Percentiles rank a stretch among this genome's conserved stretches.
Conservation (phyloP, 2,329 filamentous ascomycete genomes). For the Grosmannia clavigera region DNA sequence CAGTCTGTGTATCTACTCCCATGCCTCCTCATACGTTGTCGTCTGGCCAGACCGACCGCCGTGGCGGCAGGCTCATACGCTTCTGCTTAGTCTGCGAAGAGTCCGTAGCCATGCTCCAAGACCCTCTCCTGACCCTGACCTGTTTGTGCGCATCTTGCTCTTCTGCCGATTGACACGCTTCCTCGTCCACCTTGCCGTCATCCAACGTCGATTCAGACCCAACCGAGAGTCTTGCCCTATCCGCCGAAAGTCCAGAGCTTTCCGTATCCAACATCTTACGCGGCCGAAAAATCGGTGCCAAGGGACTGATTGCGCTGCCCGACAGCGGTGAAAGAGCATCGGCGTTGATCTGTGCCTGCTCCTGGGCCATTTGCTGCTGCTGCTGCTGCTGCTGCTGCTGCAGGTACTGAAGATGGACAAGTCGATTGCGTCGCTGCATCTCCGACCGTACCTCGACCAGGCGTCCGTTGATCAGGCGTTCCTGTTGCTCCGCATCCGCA, state of each 20-base stretch:
- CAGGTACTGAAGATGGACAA: constrained; percentile 19
- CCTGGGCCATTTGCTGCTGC: not conserved
- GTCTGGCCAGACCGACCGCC: constrained; percentile 17
- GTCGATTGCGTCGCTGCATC: constrained; percentile 30
- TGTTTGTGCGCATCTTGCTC: not conserved
- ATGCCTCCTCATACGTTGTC: not conserved
- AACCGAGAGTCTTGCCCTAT: not conserved
- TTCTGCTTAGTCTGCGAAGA: constrained; percentile 7
- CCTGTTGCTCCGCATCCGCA: constrained; percentile 30
- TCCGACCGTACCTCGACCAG: constrained; percentile 39
- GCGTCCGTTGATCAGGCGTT: constrained; percentile 30
- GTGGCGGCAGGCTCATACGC: constrained; percentile 21
- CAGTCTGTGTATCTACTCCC: not conserved
- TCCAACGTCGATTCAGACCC: not conserved
- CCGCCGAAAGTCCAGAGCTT: not conserved
- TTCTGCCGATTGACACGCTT: not conserved
- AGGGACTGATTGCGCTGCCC: not conserved
- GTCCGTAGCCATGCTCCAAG: not conserved
- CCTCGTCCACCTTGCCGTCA: not conserved
- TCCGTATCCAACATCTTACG: not conserved
- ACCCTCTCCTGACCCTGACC: not conserved
- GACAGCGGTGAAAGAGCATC: not conserved
- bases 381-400: constrained; percentile 9
- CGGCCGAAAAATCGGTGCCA: not conserved
- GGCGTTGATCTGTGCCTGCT: not conserved